A percentile compares a stretch with the other conserved stretches of the same genome.
phyloP scores from a whole-genome alignment of 1,284 basidiomycete genomes.

The Pholiota adiposa region DNA sequence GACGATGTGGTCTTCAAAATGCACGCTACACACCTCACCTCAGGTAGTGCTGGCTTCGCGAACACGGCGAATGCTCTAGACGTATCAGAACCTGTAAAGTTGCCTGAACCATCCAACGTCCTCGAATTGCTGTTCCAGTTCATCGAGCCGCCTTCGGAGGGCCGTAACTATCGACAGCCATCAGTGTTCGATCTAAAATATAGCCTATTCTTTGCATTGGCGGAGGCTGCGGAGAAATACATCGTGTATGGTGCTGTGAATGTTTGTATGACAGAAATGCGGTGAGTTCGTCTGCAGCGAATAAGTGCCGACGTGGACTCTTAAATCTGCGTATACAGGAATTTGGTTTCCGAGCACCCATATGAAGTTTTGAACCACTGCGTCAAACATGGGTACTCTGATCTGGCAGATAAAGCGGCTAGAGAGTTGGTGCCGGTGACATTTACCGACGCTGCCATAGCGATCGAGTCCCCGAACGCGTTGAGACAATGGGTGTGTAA shows the following conservation, averaged over 20 bases:
- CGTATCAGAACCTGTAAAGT: neutral
- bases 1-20: neutral
- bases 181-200: neutral
- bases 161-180: neutral
- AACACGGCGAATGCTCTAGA: neutral
- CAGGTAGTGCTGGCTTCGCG: neutral
- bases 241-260: neutral
- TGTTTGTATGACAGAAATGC: neutral
- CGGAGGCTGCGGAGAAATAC: neutral
- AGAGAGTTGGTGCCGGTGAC: too few species aligned
- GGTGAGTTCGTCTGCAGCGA: neutral
- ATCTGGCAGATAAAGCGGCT: neutral
- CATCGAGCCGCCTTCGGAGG: neutral
- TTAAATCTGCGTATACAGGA: neutral
- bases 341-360: neutral
- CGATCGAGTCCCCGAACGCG: too few species aligned
- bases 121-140: neutral
- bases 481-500: too few species aligned
- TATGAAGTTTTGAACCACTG: neutral
- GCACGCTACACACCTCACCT: neutral
- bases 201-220: neutral
- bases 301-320: too few species aligned
- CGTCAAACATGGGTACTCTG: neutral
- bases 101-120: neutral
- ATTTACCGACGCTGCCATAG: too few species aligned